Evolutionary conservation across 2,329 filamentous ascomycete genomes (phyloP).

Genomic region (Xylariaceae sp.): DNA sequence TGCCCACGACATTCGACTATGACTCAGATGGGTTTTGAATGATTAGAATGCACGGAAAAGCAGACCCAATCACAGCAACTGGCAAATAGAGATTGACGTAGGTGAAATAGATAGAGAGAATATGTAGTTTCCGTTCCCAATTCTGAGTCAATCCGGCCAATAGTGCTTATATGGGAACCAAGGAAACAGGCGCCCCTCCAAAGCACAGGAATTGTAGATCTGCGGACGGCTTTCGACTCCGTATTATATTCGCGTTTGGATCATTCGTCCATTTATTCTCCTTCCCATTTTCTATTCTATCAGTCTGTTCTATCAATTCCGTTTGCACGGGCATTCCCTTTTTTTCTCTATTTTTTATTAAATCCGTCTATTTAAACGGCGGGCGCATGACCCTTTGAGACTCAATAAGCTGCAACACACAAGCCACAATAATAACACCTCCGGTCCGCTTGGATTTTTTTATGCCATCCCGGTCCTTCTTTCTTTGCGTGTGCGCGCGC

Average conservation of each 20-base stretch:
- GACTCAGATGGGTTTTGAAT: constrained; percentile 24
- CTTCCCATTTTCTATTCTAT: not conserved
- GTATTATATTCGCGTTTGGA: too few species aligned
- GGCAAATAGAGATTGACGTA: not conserved
- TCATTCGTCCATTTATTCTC: too few species aligned
- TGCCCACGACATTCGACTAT: constrained; percentile 27
- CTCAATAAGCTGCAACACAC: constrained; percentile 11
- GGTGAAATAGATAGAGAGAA: not conserved
- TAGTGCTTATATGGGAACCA: not conserved
- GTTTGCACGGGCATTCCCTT: not conserved
- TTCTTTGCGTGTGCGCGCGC: not conserved
- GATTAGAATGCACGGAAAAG: not conserved
- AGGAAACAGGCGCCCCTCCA: too few species aligned
- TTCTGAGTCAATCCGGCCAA: not conserved
- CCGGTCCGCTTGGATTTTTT: not conserved
- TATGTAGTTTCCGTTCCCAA: not conserved
- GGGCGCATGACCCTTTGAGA: constrained; percentile 9
- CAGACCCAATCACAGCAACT: not conserved
- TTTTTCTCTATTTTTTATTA: not conserved
- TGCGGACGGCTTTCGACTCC: too few species aligned
- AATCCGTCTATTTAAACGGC: not conserved
- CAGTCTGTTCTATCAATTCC: not conserved
- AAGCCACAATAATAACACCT: constrained; percentile 10
- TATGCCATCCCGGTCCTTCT: not conserved
- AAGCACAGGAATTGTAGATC: too few species aligned